Base-by-base conservation (phyloP, 2,329 filamentous ascomycete genomes). In the Lachnellula hyalina region DNA sequence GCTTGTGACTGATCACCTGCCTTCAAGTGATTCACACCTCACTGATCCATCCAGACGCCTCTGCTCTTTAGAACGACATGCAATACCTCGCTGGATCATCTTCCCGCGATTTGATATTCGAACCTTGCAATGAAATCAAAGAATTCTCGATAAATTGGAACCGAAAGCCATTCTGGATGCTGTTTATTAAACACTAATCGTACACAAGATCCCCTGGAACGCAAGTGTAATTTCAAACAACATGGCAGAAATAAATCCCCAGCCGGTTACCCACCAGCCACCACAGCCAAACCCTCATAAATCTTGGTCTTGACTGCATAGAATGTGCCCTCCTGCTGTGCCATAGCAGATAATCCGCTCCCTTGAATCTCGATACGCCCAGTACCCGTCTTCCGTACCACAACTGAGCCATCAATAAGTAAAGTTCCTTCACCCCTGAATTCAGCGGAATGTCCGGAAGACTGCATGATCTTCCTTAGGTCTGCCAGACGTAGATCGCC, bases 391-490 rank as follows among this genome's bases (percentile, higher is more conserved):
- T 99, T 97, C 57, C 90, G 80, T 46, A 99, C 91, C 4, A 91
- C 89, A 6, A 97, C 92, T 9, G 83, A 82, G 1, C 90, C 89
- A 68, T 97, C 93, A 53, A 99, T 86, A 9, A 99, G 80, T 54
- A 99, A 76, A 8, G 88, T 95, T 58, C 94, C 94, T 72, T 97
- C 93, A 49, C 94, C 94, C 49, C 90, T 81, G 71, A 97, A 96
- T 71, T 96, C 94, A 1, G 93, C 93, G 14, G 83, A 85, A 73
- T 96, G 91, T 0, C 92, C 91, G 3, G 86, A 81, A 14, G 81
- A 78, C 65, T 90, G 86, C 84, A 99, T 89, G 19, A 92, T 81
- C 57, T 89, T 86, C 50, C 94, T 81, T 55, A 99, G 76, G 70
- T 97, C 92, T 0, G 93, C 90, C 17, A 99, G 81, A 21, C 93